Base-by-base conservation (phyloP, 805 yeast species). In the Kazachstania kunashirensis region DNA sequence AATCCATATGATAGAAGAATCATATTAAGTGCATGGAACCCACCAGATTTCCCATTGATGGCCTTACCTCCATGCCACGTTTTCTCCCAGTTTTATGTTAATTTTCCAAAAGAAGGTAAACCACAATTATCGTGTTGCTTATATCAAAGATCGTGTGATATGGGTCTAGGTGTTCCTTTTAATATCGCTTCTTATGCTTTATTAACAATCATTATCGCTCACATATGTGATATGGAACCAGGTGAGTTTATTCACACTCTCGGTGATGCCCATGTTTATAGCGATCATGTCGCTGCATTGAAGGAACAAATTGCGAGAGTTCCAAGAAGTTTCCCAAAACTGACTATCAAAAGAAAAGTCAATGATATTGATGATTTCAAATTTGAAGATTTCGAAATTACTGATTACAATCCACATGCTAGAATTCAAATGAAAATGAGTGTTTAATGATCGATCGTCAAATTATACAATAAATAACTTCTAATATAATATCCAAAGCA, bases 81-180 rank as follows among this genome's bases (percentile, higher is more conserved):
- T 17, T 84, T 92, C 55, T 79, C 94, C 38, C 99, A 92, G 61
- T 92, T 92, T 55, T 92, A 83, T 57, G 98, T 92, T 27, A 82
- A 73, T 50, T 83, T 82, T 89, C 94, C n/a, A 55, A 62, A 34
- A 41, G 48, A 32, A 57, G 57, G 21, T 18, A 75, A 62, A 49
- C 94, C 94, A 16, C 76, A 70, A 50, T 70, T 92, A 38, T 82
- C 92, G 10, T 92, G 98, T 58, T 73, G 81, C 40, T 66, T 92
- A 66, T 92, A 92, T 61, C 99, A 92, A 64, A 75, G 99, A 52
- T 83, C 95, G n/a, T 89, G 97, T 61, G 99, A 92, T 55, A 88
- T 92, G 96, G 99, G 99, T 0, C 71, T 92, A n/a, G 99, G 99
- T 11, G 97, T 92, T 16, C 99, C 99, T 1, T 92, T 92, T 62